Conservation (phyloP, 202 grass and related monocot genomes). For the Setaria italica region DNA sequence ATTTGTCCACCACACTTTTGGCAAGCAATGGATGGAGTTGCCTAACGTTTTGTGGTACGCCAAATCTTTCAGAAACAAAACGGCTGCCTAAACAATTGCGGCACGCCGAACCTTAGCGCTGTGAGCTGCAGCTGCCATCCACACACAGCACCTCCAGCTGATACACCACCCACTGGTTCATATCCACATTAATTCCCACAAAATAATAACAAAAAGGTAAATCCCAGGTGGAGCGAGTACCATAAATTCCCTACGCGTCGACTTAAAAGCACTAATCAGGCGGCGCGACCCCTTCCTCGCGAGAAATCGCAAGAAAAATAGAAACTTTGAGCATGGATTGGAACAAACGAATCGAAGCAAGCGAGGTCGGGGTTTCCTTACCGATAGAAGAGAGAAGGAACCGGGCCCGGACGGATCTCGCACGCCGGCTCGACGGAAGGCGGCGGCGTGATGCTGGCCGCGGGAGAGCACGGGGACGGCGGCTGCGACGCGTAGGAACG, state of each 20-base stretch:
- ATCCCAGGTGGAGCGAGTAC: neutral
- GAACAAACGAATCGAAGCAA: conserved; percentile 3
- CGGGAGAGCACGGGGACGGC: neutral
- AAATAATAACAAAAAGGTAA: neutral
- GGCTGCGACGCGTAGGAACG: neutral
- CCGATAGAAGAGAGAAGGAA: neutral
- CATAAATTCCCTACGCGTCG: neutral
- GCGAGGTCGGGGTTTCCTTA: neutral
- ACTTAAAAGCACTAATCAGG: neutral
- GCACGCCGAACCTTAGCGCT: too few species aligned
- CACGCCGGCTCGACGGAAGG: neutral
- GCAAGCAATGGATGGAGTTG: too few species aligned
- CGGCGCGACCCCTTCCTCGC: too few species aligned
- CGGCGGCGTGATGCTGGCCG: neutral
- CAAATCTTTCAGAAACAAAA: too few species aligned
- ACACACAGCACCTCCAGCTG: neutral
- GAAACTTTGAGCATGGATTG: neutral
- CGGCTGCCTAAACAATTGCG: too few species aligned
- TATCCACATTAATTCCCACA: neutral
- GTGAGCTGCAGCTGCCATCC: too few species aligned
- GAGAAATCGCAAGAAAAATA: neutral
- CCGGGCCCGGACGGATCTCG: neutral
- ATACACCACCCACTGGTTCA: neutral
- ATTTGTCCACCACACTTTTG: too few species aligned
- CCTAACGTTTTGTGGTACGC: too few species aligned